Base-by-base conservation (phyloP, 305 asterid genomes). In the Andrographis paniculata region DNA sequence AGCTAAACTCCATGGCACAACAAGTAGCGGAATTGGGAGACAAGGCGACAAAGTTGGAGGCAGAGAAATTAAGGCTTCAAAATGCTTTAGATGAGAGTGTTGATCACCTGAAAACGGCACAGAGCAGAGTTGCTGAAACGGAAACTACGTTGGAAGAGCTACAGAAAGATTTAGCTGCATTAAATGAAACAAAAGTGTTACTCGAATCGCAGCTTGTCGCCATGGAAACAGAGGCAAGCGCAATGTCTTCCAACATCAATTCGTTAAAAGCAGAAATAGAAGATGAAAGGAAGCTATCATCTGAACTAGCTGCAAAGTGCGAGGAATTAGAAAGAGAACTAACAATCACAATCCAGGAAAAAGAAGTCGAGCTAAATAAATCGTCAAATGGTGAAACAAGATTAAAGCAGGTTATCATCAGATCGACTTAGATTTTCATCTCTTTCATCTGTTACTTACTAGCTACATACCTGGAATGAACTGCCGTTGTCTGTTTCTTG, bases 361-460 rank as follows among this genome's bases (percentile, higher is more conserved):
- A 49, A 4, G 81, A 76, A 63, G 51, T 63, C 53, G 70, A 7
- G 38, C 2, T 2, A 6, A 71, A 45, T 36, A 48, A 63, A 40
- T 38, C 33, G 60, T 54, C 76, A 39, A 73, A 69, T 53, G 51
- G 56, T 48, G 88, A 82, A 58, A 31, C 61, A 15, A 86, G 75
- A 55, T 38, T 79, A 48, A 86, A 86, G 66, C 83, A 82, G 94
- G 95, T 76, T 52, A 17, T 65, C n/a, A n/a, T n/a, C n/a, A n/a
- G n/a, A n/a, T n/a, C n/a, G n/a, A n/a, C n/a, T n/a, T n/a, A n/a
- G n/a, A n/a, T n/a, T n/a, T n/a, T 14, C 23, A 7, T 42, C 10
- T 9, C 42, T 8, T 23, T n/a, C 38, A 7, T 59, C 31, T 18
- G 48, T 15, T 22, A 13, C 17, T 54, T 23, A 14, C 1, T 40